Percentiles rank a stretch among this genome's conserved stretches.
These are phyloP conservation scores for Hyaloscypha hepaticicola DNA, from an alignment of 495 filamentous ascomycete genomes.

Conservation along the genomic window DNA sequence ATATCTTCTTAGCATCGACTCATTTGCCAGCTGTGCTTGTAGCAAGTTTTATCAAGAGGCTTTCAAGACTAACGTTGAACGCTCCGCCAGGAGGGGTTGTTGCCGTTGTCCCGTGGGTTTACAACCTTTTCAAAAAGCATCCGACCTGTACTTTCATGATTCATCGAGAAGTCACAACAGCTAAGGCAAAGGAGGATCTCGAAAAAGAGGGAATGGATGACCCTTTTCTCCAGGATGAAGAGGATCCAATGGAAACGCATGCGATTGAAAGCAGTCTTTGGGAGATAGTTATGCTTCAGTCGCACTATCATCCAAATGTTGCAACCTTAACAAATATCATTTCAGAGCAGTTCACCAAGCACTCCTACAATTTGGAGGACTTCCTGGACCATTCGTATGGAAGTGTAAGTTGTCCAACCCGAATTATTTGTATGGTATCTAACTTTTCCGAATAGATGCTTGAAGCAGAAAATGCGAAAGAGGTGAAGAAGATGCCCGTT, in stretches of 20 bases:
- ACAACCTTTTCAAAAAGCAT: constrained; percentile 91
- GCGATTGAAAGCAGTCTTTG: constrained; percentile 93
- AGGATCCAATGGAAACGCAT: constrained; percentile 78
- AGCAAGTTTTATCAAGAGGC: constrained; percentile 92
- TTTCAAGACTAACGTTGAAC: constrained; percentile 76
- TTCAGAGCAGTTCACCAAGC: constrained; percentile 96
- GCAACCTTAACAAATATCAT: constrained; percentile 92
- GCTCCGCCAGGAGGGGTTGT: constrained; percentile 89
- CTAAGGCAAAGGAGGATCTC: constrained; percentile 53
- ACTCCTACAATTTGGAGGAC: constrained; percentile 87
- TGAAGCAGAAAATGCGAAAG: constrained; percentile 75
- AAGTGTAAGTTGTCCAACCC: constrained; percentile 59
- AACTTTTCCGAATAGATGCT: constrained; percentile 55
- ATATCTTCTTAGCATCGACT: constrained; percentile 87
- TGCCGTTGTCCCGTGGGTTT: constrained; percentile 84
- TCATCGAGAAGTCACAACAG: constrained; percentile 67
- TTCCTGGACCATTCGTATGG: constrained; percentile 94
- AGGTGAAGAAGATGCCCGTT: constrained; percentile 79
- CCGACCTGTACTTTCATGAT: constrained; percentile 94
- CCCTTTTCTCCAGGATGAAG: constrained; percentile 70
- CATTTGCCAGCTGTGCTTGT: constrained; percentile 90
- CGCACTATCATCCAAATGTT: constrained; percentile 96
- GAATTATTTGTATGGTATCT: not conserved
- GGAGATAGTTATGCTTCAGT: constrained; percentile 87
- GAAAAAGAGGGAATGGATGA: constrained; percentile 72